Evolutionary conservation across 768 basidiomycete species (phyloP), one percentile per base, ranked within the genome.

Genomic region (Crucibulum laeve): DNA sequence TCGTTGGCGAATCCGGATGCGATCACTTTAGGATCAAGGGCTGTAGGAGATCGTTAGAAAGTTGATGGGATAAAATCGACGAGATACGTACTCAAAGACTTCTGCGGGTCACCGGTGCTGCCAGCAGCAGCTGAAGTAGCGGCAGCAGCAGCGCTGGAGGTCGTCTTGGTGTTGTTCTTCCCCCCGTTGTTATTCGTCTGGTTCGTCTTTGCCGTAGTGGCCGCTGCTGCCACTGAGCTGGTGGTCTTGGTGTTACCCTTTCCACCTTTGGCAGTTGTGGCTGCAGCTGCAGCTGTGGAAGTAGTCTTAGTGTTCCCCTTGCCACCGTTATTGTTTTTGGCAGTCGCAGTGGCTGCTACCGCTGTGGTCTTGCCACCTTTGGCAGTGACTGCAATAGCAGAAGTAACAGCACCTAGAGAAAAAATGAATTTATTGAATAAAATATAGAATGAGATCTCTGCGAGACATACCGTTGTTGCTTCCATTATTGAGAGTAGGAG

Each of bases 1-100:
- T 78, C 58, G 28, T 68, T 63, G 17, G 58, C 59, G 51, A 76
- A 75, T 4, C 67, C 69, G 3, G 40, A 49, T 23, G 61, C 59
- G 47, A 77, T 60, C 21, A 77, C 68, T 6, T 44, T 42, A 15
- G 65, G 61, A 46, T 74, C 68, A 30, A 79, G 63, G 7, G 70
- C 69, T 63, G 41, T n/a, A 23, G 34, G 35, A 34, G 30, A 8
- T n/a, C n/a, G 28, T n/a, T n/a, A n/a, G n/a, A n/a, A n/a, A n/a
- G n/a, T n/a, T n/a, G n/a, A n/a, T n/a, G n/a, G n/a, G n/a, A n/a
- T n/a, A 30, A n/a, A 6, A 32, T 33, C 22, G 14, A 19, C 14
- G 17, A 19, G 8, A 40, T 24, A 54, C 60, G 11, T 48, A 67
- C 66, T 69, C 39, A 69, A 42, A 14, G 69, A 70, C 5, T 56